These are phyloP conservation scores for Pistacia atlantica DNA, from an alignment of 345 rosid species.

Conservation along the genomic window DNA sequence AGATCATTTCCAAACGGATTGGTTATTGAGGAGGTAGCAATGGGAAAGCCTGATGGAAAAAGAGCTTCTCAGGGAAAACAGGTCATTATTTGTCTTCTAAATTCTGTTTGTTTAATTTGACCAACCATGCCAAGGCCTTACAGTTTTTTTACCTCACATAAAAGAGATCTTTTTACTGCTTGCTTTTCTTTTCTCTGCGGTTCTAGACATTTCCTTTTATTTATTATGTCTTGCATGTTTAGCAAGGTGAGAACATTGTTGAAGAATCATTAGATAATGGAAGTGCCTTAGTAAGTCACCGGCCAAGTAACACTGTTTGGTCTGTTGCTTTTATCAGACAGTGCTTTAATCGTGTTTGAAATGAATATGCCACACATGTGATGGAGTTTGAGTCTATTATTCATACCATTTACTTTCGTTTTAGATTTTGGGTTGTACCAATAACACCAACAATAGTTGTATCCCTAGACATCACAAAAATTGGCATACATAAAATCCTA, in stretches of 20 bases:
- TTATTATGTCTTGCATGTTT: background rate
- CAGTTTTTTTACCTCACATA: background rate
- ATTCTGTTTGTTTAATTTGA: constrained; percentile 1
- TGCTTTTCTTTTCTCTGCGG: background rate
- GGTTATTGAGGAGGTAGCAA: constrained; percentile 73
- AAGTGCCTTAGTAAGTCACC: background rate
- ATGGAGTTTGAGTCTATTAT: background rate
- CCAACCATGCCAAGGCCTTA: background rate
- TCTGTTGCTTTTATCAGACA: background rate
- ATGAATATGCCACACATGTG: background rate
- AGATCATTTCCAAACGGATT: constrained; percentile 86
- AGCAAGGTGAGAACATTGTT: background rate
- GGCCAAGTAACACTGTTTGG: background rate
- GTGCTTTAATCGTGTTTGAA: background rate
- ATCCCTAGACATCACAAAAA: background rate
- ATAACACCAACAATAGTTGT: background rate
- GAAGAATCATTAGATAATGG: background rate
- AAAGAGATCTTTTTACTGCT: background rate
- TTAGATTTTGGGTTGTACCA: background rate
- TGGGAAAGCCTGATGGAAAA: constrained; percentile 92
- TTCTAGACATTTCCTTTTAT: background rate
- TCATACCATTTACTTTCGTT: background rate
- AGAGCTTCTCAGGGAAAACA: constrained; percentile 79
- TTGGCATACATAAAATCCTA: background rate
- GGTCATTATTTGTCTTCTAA: constrained; percentile 37